Evolutionary conservation across 352 stramenopile genomes (phyloP), one percentile per base, ranked within the genome.

Genomic region (Phytophthora podocarpi): DNA sequence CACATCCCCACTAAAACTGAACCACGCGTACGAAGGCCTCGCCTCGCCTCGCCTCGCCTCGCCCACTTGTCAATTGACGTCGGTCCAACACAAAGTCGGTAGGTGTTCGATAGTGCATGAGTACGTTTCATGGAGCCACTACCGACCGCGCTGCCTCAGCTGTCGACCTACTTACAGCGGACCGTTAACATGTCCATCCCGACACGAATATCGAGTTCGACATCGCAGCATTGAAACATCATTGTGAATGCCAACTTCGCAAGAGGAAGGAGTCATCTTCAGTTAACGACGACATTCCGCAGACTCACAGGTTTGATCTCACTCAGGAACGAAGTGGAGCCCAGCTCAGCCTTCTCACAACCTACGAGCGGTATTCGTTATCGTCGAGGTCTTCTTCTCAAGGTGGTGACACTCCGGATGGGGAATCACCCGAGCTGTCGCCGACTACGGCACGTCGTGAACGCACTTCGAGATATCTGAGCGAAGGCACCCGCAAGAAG

Each of bases 381-480:
- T 41, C 42, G 15, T 30, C 35, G 12, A 36, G 15, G 3, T 26
- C 23, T 28, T 45, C 20, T 12, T 57, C 43, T 40, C 32, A 49
- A 35, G 35, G 18, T 27, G 45, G 13, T 11, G 27, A 50, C 9
- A 45, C 45, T 2, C 35, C n/a, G 18, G 18, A n/a, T 31, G 40
- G 21, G 9, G 31, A 27, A n/a, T 47, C 54, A 7, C 21, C 27
- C 2, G 16, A n/a, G n/a, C n/a, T n/a, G n/a, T n/a, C n/a, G 28
- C n/a, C 49, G 13, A 21, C 53, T n/a, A 47, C 32, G 21, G 54
- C 61, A 4, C 61, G 53, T 50, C 61, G 61, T 6, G 61, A 70
- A 26, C 61, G 61, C 39, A 65, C 61, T 18, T 70, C 61, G 36
- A 64, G 61, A 47, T 72, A 72, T 18, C 39, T 72, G 23, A 67